These are phyloP conservation scores for Cantharellus cinnabarinus DNA, from an alignment of 768 basidiomycete genomes.

Conservation along the genomic window DNA sequence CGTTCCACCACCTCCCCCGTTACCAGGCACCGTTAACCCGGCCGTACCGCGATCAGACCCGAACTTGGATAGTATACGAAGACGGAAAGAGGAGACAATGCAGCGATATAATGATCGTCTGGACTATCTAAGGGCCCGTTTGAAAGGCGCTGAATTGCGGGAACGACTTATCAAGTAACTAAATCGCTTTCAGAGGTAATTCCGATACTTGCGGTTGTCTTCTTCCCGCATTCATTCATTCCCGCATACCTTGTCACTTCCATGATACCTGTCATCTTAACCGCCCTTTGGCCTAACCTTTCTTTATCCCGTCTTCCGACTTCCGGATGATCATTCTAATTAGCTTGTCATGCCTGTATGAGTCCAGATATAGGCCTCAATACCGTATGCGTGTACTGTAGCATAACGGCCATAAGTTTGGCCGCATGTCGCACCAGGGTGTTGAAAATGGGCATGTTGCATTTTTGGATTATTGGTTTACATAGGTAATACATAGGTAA, in stretches of 20 bases:
- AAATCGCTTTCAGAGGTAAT: background rate
- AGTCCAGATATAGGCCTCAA: too few species aligned
- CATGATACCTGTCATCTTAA: background rate
- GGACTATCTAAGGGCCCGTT: conserved; percentile 60
- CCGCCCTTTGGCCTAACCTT: conserved; percentile 11
- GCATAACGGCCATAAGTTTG: too few species aligned
- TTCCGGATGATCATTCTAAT: too few species aligned
- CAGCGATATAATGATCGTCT: conserved; percentile 53
- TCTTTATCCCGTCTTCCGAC: too few species aligned
- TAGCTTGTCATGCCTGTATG: too few species aligned
- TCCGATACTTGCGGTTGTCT: too few species aligned
- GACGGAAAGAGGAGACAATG: conserved; percentile 48
- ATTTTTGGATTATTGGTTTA: too few species aligned
- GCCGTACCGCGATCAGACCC: background rate
- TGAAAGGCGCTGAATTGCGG: conserved; percentile 67
- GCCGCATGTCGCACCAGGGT: too few species aligned
- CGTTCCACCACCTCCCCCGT: background rate
- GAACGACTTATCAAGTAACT: conserved; percentile 34
- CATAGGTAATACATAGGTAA: too few species aligned
- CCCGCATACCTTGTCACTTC: background rate
- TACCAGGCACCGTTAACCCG: background rate
- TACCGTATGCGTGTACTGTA: too few species aligned
- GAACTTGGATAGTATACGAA: conserved; percentile 33
- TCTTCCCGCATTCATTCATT: too few species aligned
- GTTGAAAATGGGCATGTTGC: too few species aligned